Evolutionary conservation across 306 rosid species (phyloP).

Genomic region (Fagus crenata): DNA sequence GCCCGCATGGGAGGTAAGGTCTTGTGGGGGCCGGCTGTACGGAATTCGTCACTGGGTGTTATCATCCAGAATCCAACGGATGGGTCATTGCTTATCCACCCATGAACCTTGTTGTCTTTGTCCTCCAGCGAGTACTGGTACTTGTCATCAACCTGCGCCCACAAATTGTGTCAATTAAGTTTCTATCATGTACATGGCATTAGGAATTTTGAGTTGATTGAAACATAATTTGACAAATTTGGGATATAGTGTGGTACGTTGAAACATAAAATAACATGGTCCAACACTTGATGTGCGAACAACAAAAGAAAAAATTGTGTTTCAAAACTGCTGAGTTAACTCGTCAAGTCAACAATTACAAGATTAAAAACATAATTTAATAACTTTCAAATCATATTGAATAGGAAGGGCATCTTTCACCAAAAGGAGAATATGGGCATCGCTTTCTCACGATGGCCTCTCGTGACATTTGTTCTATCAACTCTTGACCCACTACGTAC

Average conservation of each 20-base stretch:
- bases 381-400: slow-evolving; percentile 6
- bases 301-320: no score
- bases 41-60: slow-evolving; percentile 80
- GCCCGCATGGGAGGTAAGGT: slow-evolving; percentile 86
- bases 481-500: neutral
- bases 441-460: neutral
- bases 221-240: slow-evolving; percentile 44
- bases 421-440: neutral
- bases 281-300: no score
- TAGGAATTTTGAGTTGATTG: no score
- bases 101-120: slow-evolving; percentile 57
- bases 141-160: slow-evolving; percentile 81
- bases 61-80: slow-evolving; percentile 75
- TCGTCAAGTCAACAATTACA: no score
- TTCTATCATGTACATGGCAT: no score
- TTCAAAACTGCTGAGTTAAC: no score
- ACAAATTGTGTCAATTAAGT: no score
- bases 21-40: slow-evolving; percentile 72
- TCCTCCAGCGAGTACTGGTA: slow-evolving; percentile 64
- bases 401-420: neutral
- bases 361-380: slow-evolving; percentile 23
- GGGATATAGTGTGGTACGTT: no score
- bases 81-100: slow-evolving; percentile 54
- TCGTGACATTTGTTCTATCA: neutral
- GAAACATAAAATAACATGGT: no score